Evolutionary conservation across 139 green algal species (phyloP), one percentile per base, ranked within the genome.

Genomic region (Mychonastes homosphaera): DNA sequence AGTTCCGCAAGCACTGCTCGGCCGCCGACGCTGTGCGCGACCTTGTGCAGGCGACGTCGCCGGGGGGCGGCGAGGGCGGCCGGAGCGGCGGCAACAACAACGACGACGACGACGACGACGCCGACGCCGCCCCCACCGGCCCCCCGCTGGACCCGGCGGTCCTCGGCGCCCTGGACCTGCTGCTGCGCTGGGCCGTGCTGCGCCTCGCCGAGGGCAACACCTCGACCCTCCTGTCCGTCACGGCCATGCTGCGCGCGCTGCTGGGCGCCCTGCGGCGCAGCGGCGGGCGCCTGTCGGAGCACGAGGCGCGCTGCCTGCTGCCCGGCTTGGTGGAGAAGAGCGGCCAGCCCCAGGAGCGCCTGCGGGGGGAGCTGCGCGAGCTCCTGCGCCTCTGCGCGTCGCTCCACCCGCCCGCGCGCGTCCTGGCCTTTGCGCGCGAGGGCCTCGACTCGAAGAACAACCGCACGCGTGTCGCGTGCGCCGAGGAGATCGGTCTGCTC

Each of bases 251-350:
- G 19, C 44, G 67, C 34, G 67, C 52, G 26, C 33, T 65, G 34
- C 29, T 65, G 19, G 58, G 56, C 15, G 7, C 43, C 46, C 58
- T 65, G 45, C 28, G 54, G 52, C 46, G 0, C 28, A 26, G 15
- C 54, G 30, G 54, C n/a, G 34, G n/a, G 30, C 56, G 69, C 21
- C 45, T 98, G 24, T 84, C 64, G 16, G 90, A 98, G 18, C 79
- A 84, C 36, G 92, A 99, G 58, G 83, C 81, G 15, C 69, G 79
- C 32, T 39, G 86, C n/a, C 74, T 97, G 47, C 51, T 97, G 32
- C 92, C 92, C 13, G 84, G 71, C 16, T 39, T 99, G 46, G 79
- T 95, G 30, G 92, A 99, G 60, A 97, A 95, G 76, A 64, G 63
- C 18, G 92, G 92, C 1, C 87, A 95, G 78, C 91, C 90, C 56